Evolutionary conservation across 371 early-diverging fungal genomes (phyloP).

Genomic region (Batkoa obscura): DNA sequence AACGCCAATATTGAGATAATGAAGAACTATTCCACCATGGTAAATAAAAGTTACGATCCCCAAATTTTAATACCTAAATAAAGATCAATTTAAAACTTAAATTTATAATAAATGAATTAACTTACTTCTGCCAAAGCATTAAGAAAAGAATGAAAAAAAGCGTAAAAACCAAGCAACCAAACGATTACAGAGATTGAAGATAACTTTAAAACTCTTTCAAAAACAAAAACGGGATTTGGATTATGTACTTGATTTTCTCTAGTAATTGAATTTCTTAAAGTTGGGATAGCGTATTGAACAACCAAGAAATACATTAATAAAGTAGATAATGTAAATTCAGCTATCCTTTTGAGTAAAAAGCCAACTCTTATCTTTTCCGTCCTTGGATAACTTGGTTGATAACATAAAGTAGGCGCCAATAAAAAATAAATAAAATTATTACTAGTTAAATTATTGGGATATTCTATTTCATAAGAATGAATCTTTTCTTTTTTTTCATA

Average conservation of each 20-base stretch:
- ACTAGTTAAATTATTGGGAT: conserved; percentile 55
- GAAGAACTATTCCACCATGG: conserved; percentile 85
- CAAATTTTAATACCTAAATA: conserved; percentile 49
- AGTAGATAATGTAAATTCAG: conserved; percentile 38
- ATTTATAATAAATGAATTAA: not conserved
- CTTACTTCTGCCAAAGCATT: conserved; percentile 58
- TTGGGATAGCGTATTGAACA: conserved; percentile 71
- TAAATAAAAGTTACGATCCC: conserved; percentile 74
- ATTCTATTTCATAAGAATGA: conserved; percentile 23
- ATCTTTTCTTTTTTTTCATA: not conserved
- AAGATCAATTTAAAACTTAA: not conserved
- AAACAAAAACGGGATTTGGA: conserved; percentile 33
- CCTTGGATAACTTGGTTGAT: conserved; percentile 74
- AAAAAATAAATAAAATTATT: conserved; percentile 54
- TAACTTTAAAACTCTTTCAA: conserved; percentile 72
- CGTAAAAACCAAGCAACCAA: conserved; percentile 81
- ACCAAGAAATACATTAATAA: conserved; percentile 63
- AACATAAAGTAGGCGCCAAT: conserved; percentile 72
- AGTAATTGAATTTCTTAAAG: conserved; percentile 51
- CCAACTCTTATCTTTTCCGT: conserved; percentile 38
- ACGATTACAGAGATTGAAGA: conserved; percentile 56
- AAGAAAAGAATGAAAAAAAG: conserved; percentile 65
- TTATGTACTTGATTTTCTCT: conserved; percentile 28
- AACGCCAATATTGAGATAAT: conserved; percentile 67
- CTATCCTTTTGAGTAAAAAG: conserved; percentile 59